Conservation (phyloP, 352 stramenopile species). For the Pythium biforme region DNA sequence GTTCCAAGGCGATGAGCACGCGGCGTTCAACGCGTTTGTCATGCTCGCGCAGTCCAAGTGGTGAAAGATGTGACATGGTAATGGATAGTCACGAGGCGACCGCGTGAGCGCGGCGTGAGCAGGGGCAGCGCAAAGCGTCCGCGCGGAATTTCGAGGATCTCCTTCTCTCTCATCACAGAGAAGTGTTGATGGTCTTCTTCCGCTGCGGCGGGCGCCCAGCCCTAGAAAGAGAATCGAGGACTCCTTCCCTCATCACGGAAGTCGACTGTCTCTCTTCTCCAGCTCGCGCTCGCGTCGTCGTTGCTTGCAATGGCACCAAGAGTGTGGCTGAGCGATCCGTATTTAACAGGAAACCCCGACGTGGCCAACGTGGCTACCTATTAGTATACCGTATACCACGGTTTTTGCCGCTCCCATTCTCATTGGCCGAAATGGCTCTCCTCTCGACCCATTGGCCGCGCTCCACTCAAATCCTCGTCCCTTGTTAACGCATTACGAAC, state of each 20-base stretch:
- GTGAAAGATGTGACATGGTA: too few species aligned
- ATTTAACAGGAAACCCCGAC: constrained; percentile 14
- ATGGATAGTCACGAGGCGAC: background rate
- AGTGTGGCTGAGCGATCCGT: constrained; percentile 10
- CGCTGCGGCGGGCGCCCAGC: background rate
- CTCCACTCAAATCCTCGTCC: constrained; percentile 21
- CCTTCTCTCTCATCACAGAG: constrained; percentile 36
- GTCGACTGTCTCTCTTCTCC: constrained; percentile 24
- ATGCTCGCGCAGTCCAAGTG: constrained; percentile 27
- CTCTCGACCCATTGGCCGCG: background rate
- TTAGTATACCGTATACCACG: constrained; percentile 19
- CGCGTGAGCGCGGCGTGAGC: background rate
- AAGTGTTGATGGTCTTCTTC: constrained; percentile 29
- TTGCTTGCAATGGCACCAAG: too few species aligned
- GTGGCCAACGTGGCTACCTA: constrained; percentile 13
- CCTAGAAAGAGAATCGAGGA: constrained; percentile 28
- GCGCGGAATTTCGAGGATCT: constrained; percentile 20
- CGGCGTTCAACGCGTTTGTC: constrained; percentile 34
- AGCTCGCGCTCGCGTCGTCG: background rate
- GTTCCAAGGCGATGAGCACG: constrained; percentile 34
- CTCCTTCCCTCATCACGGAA: constrained; percentile 37
- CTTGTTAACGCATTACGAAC: constrained; percentile 6
- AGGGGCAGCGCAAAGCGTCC: background rate
- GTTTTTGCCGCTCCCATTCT: background rate
- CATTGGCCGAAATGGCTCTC: constrained; percentile 11